A percentile compares a stretch with the other conserved stretches of the same genome.
These are phyloP conservation scores for Linderniella brevidens DNA, from an alignment of 257 asterid genomes.

Conservation along the genomic window DNA sequence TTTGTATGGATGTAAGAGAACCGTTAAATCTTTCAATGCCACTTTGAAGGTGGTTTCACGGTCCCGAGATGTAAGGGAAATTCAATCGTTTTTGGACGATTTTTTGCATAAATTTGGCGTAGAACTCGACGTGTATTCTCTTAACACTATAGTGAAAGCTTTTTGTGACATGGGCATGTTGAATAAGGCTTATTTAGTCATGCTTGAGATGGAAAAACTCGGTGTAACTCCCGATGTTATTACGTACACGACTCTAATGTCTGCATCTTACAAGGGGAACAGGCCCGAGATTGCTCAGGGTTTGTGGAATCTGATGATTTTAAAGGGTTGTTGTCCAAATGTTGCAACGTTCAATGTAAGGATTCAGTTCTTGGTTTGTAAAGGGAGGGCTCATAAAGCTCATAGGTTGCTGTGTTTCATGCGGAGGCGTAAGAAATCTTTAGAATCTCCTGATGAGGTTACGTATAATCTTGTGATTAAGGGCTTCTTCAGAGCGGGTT, in stretches of 20 bases:
- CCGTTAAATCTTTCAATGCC: constrained; percentile 74
- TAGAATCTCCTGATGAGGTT: constrained; percentile 54
- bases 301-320: constrained; percentile 64
- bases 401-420: constrained; percentile 35
- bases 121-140: constrained; percentile 33
- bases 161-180: constrained; percentile 44
- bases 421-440: constrained; percentile 22
- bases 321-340: constrained; percentile 56
- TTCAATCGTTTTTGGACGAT: constrained; percentile 37
- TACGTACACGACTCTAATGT: constrained; percentile 60
- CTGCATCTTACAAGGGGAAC: constrained; percentile 44
- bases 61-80: constrained; percentile 38
- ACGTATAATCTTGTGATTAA: constrained; percentile 72
- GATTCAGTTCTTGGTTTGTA: constrained; percentile 50
- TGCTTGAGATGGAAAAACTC: constrained; percentile 42
- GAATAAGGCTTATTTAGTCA: constrained; percentile 40
- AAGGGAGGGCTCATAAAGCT: constrained; percentile 66
- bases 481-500: constrained; percentile 46
- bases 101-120: constrained; percentile 28
- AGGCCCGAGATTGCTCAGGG: constrained; percentile 48
- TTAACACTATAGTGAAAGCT: constrained; percentile 50
- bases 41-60: constrained; percentile 47
- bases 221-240: constrained; percentile 58
- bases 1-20: constrained; percentile 49
- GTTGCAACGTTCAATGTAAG: constrained; percentile 63